Evolutionary conservation across 805 yeast genomes (phyloP), one percentile per base, ranked within the genome.

Genomic region (Candida schatavii): DNA sequence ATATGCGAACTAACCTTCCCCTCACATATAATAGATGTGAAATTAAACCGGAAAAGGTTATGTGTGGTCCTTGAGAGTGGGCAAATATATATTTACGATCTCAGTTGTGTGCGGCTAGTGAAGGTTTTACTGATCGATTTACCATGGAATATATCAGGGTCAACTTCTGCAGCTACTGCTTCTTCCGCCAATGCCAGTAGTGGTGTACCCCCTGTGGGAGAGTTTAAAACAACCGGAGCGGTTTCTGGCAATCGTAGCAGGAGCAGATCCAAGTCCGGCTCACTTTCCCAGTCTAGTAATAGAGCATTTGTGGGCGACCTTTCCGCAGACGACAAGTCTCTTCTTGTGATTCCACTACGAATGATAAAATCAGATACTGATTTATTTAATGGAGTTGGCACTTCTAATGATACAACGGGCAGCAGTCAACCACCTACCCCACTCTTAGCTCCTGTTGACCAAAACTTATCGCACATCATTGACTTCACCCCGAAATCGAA

Each of bases 1-100:
- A 88, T 91, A 15, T 91, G 98, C 63, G 98, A 91, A 56, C 68
- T 91, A 50, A 79, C 91, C 0, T 93, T 89, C 61, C 91, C 96
- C 1, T 78, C 88, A 3, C 68, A 81, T 5, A 82, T 91, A 2
- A 66, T 84, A 21, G 79, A 78, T 39, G 83, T 91, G 26, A 80
- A 79, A 50, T 74, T 91, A 65, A 93, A 91, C 62, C 74, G 97
- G 33, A 84, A 85, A 51, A 68, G 97, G 35, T 72, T 91, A 49
- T 74, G 88, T 25, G 93, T 90, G 14, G 79, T 86, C 4, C 68
- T 91, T 40, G 66, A 68, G 44, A 72, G 79, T 38, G 91, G 88
- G 46, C 95, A 90, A 61, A 79, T 93, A 7, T 86, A 81, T 58
- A 78, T 91, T 36, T 93, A 91, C 66, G 97, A 91, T 61, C 83